Evolutionary conservation across 768 basidiomycete genomes (phyloP), one percentile per base, ranked within the genome.

Genomic region (Dentipellis sp.): DNA sequence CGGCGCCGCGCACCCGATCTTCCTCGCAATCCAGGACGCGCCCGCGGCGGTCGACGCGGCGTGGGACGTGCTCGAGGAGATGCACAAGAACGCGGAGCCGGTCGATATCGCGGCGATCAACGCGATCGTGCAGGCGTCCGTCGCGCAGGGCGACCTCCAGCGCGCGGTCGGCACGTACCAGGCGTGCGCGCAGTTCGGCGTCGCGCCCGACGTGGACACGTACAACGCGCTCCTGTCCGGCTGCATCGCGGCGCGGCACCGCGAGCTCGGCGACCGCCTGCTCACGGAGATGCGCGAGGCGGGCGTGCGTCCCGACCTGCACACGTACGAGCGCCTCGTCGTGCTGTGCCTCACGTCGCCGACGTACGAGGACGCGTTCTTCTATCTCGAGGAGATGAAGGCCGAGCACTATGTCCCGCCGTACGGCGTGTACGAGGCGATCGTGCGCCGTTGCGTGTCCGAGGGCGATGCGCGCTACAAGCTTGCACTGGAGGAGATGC

Each of bases 311-410:
- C 81, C 84, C 16, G 75, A 91, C 65, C 67, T 70, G 39, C 69
- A 71, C 29, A 89, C 84, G 2, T 91, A 84, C 67, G 79, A 83
- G 62, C 74, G 75, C 35, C 76, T 92, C 70, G 79, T 94, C 58
- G 60, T 72, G 10, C 77, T 94, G 3, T 86, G 83, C 64, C 75
- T 94, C 12, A 82, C 83, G 0, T 85, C 88, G 63, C 68, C 78
- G 8, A 74, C 72, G 2, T 94, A 91, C 68, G 91, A 93, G 64
- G 89, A 91, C 58, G 89, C 91, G 0, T 94, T 94, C 71, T 84
- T 83, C 65, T 92, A 90, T 69, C 76, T 95, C 35, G 91, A 93
- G 66, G 86, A 89, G 72, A 90, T 91, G 87, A 93, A 94, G 68
- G 69, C 74, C 0, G 77, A 76, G 37, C 73, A 73, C 9, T 72